Evolutionary conservation across 202 grass and related monocot species (phyloP).

Genomic region (Elaeis oleifera): DNA sequence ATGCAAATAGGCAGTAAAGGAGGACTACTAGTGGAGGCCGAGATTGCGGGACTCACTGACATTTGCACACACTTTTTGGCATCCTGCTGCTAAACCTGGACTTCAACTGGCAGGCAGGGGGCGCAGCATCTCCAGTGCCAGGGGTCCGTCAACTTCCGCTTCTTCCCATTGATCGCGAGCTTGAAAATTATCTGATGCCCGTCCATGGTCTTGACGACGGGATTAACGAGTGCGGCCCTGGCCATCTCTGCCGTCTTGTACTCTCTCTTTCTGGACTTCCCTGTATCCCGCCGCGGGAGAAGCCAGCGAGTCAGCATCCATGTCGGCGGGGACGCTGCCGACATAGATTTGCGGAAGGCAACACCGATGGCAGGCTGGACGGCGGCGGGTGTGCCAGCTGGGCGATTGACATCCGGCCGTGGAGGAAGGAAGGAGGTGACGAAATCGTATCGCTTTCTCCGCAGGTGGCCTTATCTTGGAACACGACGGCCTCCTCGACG

Average conservation of each 20-base stretch:
- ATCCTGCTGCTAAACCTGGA: conserved; percentile 14
- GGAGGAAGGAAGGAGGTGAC: conserved; percentile 77
- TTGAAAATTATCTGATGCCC: conserved; percentile 75
- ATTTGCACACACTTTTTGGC: background rate
- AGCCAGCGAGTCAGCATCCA: conserved; percentile 68
- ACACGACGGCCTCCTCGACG: conserved; percentile 72
- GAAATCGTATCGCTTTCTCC: conserved; percentile 81
- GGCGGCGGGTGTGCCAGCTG: conserved; percentile 9
- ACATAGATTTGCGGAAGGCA: conserved; percentile 84
- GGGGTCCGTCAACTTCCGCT: conserved; percentile 45
- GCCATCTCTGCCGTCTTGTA: conserved; percentile 91
- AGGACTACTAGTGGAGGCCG: background rate
- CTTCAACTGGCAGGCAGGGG: background rate
- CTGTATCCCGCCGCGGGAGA: conserved; percentile 71
- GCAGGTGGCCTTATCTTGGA: conserved; percentile 66
- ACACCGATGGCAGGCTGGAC: conserved; percentile 20
- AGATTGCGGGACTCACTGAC: conserved; percentile 3
- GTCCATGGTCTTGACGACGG: conserved; percentile 57
- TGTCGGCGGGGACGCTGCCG: conserved; percentile 75
- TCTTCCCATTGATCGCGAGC: conserved; percentile 78
- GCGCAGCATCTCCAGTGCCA: conserved; percentile 5
- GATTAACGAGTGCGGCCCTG: conserved; percentile 58
- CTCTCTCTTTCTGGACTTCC: conserved; percentile 61
- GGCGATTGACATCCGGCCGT: conserved; percentile 45
- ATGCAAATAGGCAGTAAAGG: conserved; percentile 7